Evolutionary conservation across 257 asterid species (phyloP).

Genomic region (Jacaranda mimosifolia): DNA sequence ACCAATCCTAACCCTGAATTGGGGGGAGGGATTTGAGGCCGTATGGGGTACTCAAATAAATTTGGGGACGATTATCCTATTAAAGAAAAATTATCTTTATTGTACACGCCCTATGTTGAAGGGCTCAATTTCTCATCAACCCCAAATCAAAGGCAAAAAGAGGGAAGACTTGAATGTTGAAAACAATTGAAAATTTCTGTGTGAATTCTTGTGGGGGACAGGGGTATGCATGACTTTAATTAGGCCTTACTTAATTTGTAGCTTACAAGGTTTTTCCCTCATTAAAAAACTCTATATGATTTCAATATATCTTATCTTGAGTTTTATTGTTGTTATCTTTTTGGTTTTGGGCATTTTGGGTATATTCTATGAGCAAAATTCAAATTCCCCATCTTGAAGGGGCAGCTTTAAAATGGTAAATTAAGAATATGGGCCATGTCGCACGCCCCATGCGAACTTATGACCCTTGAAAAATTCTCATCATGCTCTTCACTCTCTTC

Average conservation of each 20-base stretch:
- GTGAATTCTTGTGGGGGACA: background rate
- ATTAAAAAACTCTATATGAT: too few relatives aligned
- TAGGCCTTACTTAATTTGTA: background rate
- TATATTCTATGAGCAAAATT: background rate
- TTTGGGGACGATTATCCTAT: too few relatives aligned
- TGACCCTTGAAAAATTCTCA: constrained; percentile 13
- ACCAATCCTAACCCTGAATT: too few relatives aligned
- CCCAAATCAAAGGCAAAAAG: background rate
- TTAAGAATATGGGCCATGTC: constrained; percentile 24
- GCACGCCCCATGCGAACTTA: constrained; percentile 18
- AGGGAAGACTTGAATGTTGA: background rate
- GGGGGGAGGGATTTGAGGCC: too few relatives aligned
- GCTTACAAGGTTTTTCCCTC: too few relatives aligned
- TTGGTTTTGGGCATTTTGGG: too few relatives aligned
- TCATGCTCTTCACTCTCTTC: background rate
- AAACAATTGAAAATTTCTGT: background rate
- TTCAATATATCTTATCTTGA: too few relatives aligned
- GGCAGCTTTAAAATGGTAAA: background rate
- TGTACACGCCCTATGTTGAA: constrained; percentile 17
- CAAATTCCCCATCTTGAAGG: background rate
- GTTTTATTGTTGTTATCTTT: too few relatives aligned
- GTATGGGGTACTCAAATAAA: too few relatives aligned
- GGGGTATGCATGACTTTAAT: background rate
- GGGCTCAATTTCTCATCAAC: constrained; percentile 13
- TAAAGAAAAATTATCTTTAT: too few relatives aligned